Evolutionary conservation across 495 filamentous ascomycete species (phyloP).

Genomic region (Podospora pseudocomata): DNA sequence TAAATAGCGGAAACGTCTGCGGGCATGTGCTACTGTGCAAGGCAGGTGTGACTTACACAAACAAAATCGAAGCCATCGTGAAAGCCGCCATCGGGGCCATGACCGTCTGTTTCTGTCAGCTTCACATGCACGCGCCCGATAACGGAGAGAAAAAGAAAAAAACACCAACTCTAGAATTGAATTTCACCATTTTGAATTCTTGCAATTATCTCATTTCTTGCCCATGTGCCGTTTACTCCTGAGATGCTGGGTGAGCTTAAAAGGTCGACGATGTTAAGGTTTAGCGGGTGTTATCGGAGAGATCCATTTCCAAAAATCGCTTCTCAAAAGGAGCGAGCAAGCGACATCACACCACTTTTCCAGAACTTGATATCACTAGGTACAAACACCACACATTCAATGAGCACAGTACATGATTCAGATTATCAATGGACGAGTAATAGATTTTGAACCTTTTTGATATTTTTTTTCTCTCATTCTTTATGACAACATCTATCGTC

Average conservation of each 20-base stretch:
- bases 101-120: constrained; percentile 34
- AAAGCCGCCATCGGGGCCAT: constrained; percentile 47
- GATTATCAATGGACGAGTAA: no score
- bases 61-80: constrained; percentile 47
- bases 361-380: background rate
- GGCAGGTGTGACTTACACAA: constrained; percentile 28
- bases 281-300: background rate
- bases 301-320: background rate
- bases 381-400: no score
- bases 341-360: background rate
- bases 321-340: background rate
- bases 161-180: background rate
- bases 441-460: background rate
- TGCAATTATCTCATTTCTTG: background rate
- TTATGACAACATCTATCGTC: background rate
- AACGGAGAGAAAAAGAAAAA: no score
- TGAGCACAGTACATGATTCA: no score
- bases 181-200: background rate
- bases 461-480: background rate
- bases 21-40: no score
- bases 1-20: no score
- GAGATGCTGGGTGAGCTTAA: background rate
- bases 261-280: background rate
- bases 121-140: background rate
- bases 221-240: background rate